Conservation (phyloP, 2,329 filamentous ascomycete genomes). For the Sporothrix brasiliensis region DNA sequence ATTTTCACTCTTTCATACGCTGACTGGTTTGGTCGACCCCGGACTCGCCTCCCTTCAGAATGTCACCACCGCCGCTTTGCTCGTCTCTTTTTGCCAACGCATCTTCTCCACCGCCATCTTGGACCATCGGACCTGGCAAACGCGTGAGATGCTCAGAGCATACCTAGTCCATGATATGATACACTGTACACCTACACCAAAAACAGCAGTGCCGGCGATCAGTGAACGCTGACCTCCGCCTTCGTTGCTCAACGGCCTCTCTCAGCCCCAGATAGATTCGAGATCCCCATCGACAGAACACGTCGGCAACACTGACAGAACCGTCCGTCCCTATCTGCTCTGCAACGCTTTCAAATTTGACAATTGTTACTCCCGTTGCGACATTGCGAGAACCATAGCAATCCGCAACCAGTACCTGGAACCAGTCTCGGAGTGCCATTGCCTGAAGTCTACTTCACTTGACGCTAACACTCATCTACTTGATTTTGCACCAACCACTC, state of each 20-base stretch:
- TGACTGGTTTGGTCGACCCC: neutral
- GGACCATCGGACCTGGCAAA: constrained; percentile 2
- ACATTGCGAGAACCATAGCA: no score
- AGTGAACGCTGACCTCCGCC: neutral
- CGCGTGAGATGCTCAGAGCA: neutral
- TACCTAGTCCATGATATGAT: neutral
- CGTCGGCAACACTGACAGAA: neutral
- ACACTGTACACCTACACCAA: neutral
- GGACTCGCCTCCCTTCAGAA: constrained; percentile 13
- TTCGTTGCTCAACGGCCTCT: neutral
- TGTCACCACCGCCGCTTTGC: neutral
- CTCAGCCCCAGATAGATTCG: neutral
- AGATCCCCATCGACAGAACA: no score
- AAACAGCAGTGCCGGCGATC: neutral
- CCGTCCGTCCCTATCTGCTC: no score
- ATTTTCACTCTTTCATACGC: neutral
- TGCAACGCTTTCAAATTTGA: neutral
- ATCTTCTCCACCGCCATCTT: neutral
- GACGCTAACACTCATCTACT: neutral
- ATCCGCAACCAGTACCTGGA: neutral
- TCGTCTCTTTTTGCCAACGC: neutral
- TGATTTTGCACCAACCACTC: neutral
- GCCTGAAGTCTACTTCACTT: neutral
- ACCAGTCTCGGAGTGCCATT: neutral
- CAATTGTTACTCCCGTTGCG: neutral